These are phyloP conservation scores for Podaxis rugospora DNA, from an alignment of 768 basidiomycete genomes.

Conservation along the genomic window DNA sequence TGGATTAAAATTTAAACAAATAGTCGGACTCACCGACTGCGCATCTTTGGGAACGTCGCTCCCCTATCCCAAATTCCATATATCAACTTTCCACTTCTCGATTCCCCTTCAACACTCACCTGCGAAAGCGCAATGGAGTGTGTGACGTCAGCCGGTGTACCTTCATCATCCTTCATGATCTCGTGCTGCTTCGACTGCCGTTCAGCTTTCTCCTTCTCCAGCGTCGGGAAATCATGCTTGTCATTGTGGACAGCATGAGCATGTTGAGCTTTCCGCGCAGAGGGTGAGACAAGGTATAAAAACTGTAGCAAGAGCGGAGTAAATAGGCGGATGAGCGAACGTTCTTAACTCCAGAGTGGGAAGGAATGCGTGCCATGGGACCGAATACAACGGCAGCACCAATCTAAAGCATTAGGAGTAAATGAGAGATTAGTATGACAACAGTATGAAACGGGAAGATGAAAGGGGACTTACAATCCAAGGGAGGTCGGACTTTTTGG, in stretches of 20 bases:
- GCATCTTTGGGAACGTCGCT: constrained; percentile 25
- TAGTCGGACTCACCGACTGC: constrained; percentile 23
- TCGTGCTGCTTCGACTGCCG: constrained; percentile 17
- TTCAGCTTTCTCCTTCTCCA: constrained; percentile 18
- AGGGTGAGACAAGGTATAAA: constrained; percentile 38
- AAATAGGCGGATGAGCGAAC: constrained; percentile 7
- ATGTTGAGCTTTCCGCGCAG: constrained; percentile 29
- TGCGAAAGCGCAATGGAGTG: constrained; percentile 27
- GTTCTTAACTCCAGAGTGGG: background rate
- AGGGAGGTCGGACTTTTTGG: constrained; percentile 35
- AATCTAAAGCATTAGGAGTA: constrained; percentile 23
- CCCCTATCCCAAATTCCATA: constrained; percentile 14
- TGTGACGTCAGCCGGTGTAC: constrained; percentile 31
- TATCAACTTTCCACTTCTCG: background rate
- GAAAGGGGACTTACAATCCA: constrained; percentile 35
- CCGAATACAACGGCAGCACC: constrained; percentile 36
- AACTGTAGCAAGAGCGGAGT: constrained; percentile 22
- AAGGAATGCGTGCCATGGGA: constrained; percentile 30
- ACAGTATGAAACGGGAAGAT: constrained; percentile 4
- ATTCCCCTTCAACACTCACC: constrained; percentile 18
- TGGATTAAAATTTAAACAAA: too few species aligned
- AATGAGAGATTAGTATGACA: constrained; percentile 6
- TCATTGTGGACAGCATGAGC: constrained; percentile 28
- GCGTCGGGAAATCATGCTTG: constrained; percentile 27
- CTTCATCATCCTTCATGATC: constrained; percentile 36